These are phyloP conservation scores for Entophlyctis helioformis DNA, from an alignment of 192 early-diverging fungal genomes.

Conservation along the genomic window DNA sequence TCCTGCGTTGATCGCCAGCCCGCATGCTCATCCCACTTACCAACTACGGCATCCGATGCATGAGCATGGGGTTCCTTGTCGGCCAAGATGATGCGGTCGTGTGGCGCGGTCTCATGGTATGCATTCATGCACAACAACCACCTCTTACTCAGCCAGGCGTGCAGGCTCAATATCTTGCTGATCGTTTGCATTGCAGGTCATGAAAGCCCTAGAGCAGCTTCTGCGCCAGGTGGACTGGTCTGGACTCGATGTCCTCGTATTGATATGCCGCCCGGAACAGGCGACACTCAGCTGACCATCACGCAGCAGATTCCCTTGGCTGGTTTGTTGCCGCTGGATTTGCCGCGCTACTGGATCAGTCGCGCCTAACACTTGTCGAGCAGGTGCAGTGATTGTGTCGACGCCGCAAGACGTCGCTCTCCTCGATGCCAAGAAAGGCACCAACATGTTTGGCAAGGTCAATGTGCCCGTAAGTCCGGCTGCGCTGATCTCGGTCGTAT, in stretches of 20 bases:
- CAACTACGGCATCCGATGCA: slow-evolving; percentile 81
- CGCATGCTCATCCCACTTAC: slow-evolving; percentile 53
- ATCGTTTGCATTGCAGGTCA: slow-evolving; percentile 34
- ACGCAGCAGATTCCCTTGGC: slow-evolving; percentile 59
- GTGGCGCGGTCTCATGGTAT: slow-evolving; percentile 84
- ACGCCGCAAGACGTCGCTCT: slow-evolving; percentile 88
- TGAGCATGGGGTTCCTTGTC: slow-evolving; percentile 87
- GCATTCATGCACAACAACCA: neutral
- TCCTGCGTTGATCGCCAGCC: slow-evolving; percentile 9
- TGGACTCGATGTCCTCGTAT: slow-evolving; percentile 64
- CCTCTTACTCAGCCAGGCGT: neutral
- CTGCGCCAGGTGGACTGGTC: slow-evolving; percentile 76
- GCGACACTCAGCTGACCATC: slow-evolving; percentile 79
- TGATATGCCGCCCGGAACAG: slow-evolving; percentile 88
- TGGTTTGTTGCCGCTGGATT: slow-evolving; percentile 22
- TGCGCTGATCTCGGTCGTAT: neutral
- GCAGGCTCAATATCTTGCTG: no score
- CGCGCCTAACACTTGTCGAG: neutral
- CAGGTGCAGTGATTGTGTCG: slow-evolving; percentile 73
- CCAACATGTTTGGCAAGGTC: slow-evolving; percentile 74
- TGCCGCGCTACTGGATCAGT: neutral
- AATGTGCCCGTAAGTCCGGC: slow-evolving; percentile 56
- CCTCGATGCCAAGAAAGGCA: slow-evolving; percentile 64
- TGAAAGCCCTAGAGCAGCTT: slow-evolving; percentile 83
- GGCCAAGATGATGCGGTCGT: slow-evolving; percentile 62